Base-by-base conservation (phyloP, 2,329 filamentous ascomycete species). In the Cladophialophora carrionii region DNA sequence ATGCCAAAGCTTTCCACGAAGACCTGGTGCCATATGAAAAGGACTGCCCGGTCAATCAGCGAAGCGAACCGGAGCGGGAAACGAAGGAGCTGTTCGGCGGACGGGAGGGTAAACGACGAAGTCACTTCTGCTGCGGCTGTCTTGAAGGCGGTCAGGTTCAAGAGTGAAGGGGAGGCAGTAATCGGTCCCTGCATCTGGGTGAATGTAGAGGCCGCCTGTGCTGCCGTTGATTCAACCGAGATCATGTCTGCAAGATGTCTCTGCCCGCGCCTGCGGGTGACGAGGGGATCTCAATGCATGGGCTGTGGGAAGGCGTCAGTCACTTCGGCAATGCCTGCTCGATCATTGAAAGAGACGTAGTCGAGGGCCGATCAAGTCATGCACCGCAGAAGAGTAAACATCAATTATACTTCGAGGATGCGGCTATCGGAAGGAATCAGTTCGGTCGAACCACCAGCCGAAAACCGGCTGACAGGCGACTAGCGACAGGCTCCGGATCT, bases 41-140 rank as follows among this genome's bases (percentile, higher is more conserved):
- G 74, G 1, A 76, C 71, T 62, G 77, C 74, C 17, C 71, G 71
- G 64, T 79, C 77, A 26, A 73, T 74, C 58, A 73, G 74, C 54
- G 74, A 72, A n/a, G 78, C 68, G 57, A 74, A 72, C 51, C 77
- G 77, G 58, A 79, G 69, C 17, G 78, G 77, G 56, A 76, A 70
- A 29, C 74, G 72, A 43, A 78, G 68, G 20, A 78, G 62, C 26
- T 76, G 74, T 62, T 73, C 73, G 10, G 73, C 68, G 22, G 73
- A 71, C 12, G 74, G 71, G 26, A 73, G 54, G 32, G 73, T 61
- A 48, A 72, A 73, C 48, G 68, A 63, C 37, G 68, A 66, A 4
- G 67, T 70, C 12, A 62, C 48, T 46, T 71, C 69, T 4, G 62
- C 57, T 14, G 65, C 63, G 14, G 61, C 29, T 4, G 60, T 29